phyloP scores from a whole-genome alignment of 768 basidiomycete genomes.

The Tricholoma hemisulphureum region DNA sequence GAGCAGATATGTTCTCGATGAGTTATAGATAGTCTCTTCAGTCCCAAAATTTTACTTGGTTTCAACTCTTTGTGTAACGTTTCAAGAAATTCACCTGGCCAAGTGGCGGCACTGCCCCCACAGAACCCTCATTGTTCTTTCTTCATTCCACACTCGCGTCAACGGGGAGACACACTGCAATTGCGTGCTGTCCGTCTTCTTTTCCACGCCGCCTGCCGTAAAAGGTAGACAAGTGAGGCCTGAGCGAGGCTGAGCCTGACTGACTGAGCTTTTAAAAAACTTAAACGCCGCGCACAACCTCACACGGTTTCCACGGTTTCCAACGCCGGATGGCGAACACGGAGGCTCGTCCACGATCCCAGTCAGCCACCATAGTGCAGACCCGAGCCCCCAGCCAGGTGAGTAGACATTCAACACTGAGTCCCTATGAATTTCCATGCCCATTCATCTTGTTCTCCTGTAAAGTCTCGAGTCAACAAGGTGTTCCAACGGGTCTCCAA shows the following conservation, averaged over 20 bases:
- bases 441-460: neutral
- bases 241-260: too few species aligned
- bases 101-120: too few species aligned
- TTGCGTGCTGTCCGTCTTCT: too few species aligned
- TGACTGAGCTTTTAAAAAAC: too few species aligned
- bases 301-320: neutral
- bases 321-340: neutral
- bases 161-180: too few species aligned
- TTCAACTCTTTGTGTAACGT: too few species aligned
- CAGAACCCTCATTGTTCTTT: too few species aligned
- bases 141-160: too few species aligned
- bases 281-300: neutral
- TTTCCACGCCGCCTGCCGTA: neutral
- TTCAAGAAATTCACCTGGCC: too few species aligned
- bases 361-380: neutral
- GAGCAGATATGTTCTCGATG: too few species aligned
- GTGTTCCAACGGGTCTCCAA: conserved; percentile 40
- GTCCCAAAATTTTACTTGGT: too few species aligned
- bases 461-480: conserved; percentile 32
- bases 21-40: too few species aligned
- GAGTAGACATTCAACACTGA: neutral
- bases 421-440: neutral
- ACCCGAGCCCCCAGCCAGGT: neutral
- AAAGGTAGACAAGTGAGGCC: neutral
- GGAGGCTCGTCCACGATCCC: neutral